Conservation (phyloP, 2,329 filamentous ascomycete genomes). For the Cercospora sp. region DNA sequence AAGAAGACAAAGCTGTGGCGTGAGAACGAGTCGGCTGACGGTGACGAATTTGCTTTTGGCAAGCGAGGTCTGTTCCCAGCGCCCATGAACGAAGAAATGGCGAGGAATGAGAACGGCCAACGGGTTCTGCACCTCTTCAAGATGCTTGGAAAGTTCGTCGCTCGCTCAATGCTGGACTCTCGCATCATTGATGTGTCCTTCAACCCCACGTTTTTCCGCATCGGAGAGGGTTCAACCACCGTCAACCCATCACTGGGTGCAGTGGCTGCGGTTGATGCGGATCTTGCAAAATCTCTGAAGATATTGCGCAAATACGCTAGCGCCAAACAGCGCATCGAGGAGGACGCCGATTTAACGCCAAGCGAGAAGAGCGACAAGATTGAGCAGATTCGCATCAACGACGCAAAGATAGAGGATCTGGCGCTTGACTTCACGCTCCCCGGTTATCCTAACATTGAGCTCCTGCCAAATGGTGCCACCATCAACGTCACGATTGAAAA, state of each 20-base stretch:
- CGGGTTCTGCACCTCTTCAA: constrained; percentile 86
- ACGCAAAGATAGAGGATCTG: constrained; percentile 78
- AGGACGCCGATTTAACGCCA: constrained; percentile 64
- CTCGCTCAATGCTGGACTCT: constrained; percentile 96
- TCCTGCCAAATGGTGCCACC: constrained; percentile 72
- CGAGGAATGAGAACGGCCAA: constrained; percentile 74
- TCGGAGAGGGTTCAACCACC: constrained; percentile 67
- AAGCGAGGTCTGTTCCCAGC: constrained; percentile 86
- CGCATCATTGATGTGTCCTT: constrained; percentile 97
- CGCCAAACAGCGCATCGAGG: constrained; percentile 79
- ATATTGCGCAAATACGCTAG: constrained; percentile 82
- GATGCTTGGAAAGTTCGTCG: constrained; percentile 94
- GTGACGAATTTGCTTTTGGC: constrained; percentile 80
- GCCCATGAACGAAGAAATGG: constrained; percentile 79
- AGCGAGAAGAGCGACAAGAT: constrained; percentile 71
- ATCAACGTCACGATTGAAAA: constrained; percentile 83
- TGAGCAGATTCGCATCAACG: constrained; percentile 70
- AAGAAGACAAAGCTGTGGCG: constrained; percentile 97
- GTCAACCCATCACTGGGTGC: constrained; percentile 84
- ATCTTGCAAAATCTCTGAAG: constrained; percentile 80
- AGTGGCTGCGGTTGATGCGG: constrained; percentile 83
- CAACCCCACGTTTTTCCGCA: constrained; percentile 96
- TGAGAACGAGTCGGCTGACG: constrained; percentile 73
- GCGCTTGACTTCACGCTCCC: constrained; percentile 93
- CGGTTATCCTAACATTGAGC: constrained; percentile 82